phyloP scores from a whole-genome alignment of 1,284 basidiomycete species.

The Meira miltonrushii region DNA sequence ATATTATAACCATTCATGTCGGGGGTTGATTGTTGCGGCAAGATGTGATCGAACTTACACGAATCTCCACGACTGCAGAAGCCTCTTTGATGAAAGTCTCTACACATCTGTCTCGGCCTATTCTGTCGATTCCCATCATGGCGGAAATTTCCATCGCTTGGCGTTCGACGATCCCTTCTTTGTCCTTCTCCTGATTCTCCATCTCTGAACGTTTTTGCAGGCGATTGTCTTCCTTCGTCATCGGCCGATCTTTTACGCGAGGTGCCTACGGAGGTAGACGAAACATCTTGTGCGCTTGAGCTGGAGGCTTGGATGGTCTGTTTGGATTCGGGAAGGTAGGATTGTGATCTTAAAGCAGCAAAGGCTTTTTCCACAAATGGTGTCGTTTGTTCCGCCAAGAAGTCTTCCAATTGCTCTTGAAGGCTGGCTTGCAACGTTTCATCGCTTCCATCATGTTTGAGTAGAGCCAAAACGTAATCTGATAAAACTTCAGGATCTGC shows the following conservation, averaged over 20 bases:
- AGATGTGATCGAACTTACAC: conserved; percentile 79
- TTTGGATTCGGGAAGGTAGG: neutral
- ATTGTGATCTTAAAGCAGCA: neutral
- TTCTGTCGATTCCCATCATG: conserved; percentile 5
- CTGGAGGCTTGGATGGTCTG: neutral
- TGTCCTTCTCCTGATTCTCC: conserved; percentile 1
- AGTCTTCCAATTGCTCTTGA: conserved; percentile 74
- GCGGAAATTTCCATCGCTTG: neutral
- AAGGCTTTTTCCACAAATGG: conserved; percentile 5
- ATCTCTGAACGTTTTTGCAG: conserved; percentile 7
- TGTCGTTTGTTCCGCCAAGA: conserved; percentile 65
- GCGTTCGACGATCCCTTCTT: neutral
- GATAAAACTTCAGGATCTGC: conserved; percentile 89
- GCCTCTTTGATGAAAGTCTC: conserved; percentile 54
- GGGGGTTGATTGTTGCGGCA: neutral
- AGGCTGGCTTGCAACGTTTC: conserved; percentile 76
- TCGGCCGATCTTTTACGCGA: conserved; percentile 31
- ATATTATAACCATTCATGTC: neutral
- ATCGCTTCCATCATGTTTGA: conserved; percentile 81
- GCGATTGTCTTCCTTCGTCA: conserved; percentile 17
- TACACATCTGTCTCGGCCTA: conserved; percentile 32
- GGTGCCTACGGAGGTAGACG: neutral
- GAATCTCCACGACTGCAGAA: conserved; percentile 82
- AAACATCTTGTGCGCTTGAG: neutral
- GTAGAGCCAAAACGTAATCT: conserved; percentile 88